A percentile compares a stretch with the other conserved stretches of the same genome.
Conservation (phyloP, 2,329 filamentous ascomycete genomes). For the Stachybotrys chartarum region DNA sequence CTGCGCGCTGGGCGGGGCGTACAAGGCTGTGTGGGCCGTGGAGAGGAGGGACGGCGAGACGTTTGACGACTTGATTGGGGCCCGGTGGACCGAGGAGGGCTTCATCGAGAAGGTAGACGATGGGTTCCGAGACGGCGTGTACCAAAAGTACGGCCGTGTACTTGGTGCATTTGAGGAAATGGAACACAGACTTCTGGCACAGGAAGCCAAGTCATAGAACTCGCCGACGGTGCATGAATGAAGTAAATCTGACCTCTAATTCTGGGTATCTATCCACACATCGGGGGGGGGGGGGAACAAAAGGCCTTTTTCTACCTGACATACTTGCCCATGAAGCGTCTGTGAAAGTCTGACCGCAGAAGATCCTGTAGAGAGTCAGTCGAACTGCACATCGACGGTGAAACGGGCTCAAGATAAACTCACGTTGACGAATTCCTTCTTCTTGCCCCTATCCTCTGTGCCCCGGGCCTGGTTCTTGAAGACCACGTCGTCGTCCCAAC, state of each 20-base stretch:
- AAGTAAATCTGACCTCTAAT: not conserved
- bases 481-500: conserved; percentile 98
- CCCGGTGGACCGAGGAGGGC: conserved; percentile 76
- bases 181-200: conserved; percentile 57
- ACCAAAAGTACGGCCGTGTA: conserved; percentile 70
- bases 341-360: conserved; percentile 92
- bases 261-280: conserved; percentile 20
- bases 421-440: conserved; percentile 95
- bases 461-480: conserved; percentile 98
- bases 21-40: conserved; percentile 91
- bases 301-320: conserved; percentile 33
- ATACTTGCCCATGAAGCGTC: conserved; percentile 82
- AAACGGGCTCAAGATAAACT: conserved; percentile 24
- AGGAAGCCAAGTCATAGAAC: conserved; percentile 13
- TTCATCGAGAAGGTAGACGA: conserved; percentile 77
- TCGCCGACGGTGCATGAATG: not conserved
- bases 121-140: conserved; percentile 70
- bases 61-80: conserved; percentile 82
- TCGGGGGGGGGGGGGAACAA: no score
- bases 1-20: conserved; percentile 87
- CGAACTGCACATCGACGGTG: not conserved
- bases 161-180: conserved; percentile 70
- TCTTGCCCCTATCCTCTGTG: conserved; percentile 81
- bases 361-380: conserved; percentile 53
- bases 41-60: conserved; percentile 62